phyloP scores from a whole-genome alignment of 768 basidiomycete genomes.

The Pleurotus cornucopiae region DNA sequence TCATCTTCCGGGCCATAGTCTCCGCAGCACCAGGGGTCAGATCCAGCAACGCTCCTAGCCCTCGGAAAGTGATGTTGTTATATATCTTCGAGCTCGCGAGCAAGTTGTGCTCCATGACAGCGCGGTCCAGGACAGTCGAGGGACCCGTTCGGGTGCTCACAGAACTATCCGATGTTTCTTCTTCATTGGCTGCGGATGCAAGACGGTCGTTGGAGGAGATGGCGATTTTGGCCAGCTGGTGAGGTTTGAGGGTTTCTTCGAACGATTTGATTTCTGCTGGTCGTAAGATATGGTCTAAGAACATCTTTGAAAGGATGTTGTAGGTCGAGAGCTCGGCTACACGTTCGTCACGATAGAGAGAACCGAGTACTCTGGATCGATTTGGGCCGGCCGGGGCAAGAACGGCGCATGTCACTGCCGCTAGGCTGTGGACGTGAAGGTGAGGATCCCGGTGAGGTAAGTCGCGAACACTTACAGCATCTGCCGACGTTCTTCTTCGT shows the following conservation, averaged over 20 bases:
- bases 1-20: conserved; percentile 97
- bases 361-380: conserved; percentile 87
- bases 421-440: conserved; percentile 43
- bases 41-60: conserved; percentile 87
- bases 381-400: conserved; percentile 96
- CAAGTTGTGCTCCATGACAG: conserved; percentile 98
- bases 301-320: conserved; percentile 96
- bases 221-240: conserved; percentile 91
- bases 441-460: neutral
- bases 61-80: conserved; percentile 93
- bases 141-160: conserved; percentile 82
- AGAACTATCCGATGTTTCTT: conserved; percentile 26
- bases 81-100: conserved; percentile 96
- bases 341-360: conserved; percentile 92
- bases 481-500: conserved; percentile 86
- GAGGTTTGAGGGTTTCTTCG: conserved; percentile 79
- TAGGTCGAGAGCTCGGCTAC: conserved; percentile 73
- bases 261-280: conserved; percentile 87
- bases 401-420: conserved; percentile 94
- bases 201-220: conserved; percentile 81
- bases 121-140: conserved; percentile 92
- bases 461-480: conserved; percentile 65
- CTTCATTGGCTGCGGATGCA: conserved; percentile 55
- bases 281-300: conserved; percentile 94
- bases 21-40: conserved; percentile 91